Evolutionary conservation across 441 rosid genomes (phyloP).

Genomic region (Bocquillonia castaneifolia): DNA sequence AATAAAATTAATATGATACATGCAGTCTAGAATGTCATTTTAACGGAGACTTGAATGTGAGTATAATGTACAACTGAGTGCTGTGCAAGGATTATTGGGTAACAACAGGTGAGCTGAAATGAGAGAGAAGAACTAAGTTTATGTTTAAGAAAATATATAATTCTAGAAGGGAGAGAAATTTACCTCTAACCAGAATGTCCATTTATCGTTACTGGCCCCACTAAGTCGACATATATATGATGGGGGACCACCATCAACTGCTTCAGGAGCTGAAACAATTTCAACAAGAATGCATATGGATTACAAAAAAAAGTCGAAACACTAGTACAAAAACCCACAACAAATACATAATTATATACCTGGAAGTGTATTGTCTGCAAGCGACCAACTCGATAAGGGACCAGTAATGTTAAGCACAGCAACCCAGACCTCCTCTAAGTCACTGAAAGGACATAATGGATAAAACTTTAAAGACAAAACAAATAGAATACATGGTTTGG

Average conservation of each 20-base stretch:
- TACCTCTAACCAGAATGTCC: constrained; percentile 97
- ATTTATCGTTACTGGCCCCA: constrained; percentile 63
- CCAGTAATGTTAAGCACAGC: constrained; percentile 88
- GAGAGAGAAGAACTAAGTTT: background rate
- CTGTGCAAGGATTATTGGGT: background rate
- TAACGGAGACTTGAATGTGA: background rate
- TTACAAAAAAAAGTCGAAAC: background rate
- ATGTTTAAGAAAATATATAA: background rate
- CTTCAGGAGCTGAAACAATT: constrained; percentile 62
- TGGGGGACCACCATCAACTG: constrained; percentile 61
- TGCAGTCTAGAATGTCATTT: background rate
- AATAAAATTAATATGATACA: background rate
- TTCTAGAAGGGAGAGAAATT: constrained; percentile 1
- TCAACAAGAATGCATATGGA: constrained; percentile 8
- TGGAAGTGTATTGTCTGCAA: constrained; percentile 70
- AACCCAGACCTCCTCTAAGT: constrained; percentile 89
- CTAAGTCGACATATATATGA: constrained; percentile 79
- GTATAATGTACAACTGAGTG: background rate
- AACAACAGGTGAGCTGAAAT: too few species aligned
- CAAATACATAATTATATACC: constrained; percentile 48
- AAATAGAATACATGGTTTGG: background rate
- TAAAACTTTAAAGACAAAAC: constrained; percentile 7
- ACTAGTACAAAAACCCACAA: constrained; percentile 9
- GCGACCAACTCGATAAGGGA: constrained; percentile 90
- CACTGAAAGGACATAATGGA: constrained; percentile 41